These are phyloP conservation scores for Pistacia integerrima DNA, from an alignment of 345 rosid genomes.

Conservation along the genomic window DNA sequence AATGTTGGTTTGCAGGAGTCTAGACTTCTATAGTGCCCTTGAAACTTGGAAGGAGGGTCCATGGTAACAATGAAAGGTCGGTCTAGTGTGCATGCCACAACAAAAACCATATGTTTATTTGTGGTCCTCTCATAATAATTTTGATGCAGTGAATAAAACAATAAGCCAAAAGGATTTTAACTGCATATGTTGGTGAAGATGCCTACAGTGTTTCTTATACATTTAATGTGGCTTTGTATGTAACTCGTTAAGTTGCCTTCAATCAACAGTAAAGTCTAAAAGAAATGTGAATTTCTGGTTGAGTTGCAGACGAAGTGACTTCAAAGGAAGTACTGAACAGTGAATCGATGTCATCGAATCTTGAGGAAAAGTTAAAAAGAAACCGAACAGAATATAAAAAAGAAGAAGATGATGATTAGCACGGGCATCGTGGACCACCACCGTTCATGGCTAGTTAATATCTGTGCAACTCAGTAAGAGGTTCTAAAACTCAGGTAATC, in stretches of 20 bases:
- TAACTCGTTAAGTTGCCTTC: not conserved
- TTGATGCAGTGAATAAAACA: not conserved
- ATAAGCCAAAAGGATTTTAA: not conserved
- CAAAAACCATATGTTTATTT: not conserved
- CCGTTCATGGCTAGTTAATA: not conserved
- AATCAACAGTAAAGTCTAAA: not conserved
- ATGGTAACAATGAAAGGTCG: not conserved
- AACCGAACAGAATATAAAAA: too few relatives aligned
- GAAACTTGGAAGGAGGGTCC: not conserved
- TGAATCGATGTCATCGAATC: too few relatives aligned
- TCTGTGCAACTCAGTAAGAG: too few relatives aligned
- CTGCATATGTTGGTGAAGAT: not conserved
- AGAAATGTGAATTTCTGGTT: not conserved
- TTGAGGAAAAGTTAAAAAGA: too few relatives aligned
- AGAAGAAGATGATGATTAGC: not conserved
- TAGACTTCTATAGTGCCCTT: not conserved
- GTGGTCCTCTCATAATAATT: not conserved
- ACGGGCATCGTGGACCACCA: not conserved
- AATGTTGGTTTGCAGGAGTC: too few relatives aligned
- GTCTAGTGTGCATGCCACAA: not conserved
- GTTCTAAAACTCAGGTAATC: not conserved
- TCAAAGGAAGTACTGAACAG: too few relatives aligned
- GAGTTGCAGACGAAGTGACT: not conserved
- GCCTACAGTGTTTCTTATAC: not conserved
- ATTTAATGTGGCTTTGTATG: too few relatives aligned